Conservation (phyloP, 495 filamentous ascomycete genomes). For the Annulohypoxylon nitens region DNA sequence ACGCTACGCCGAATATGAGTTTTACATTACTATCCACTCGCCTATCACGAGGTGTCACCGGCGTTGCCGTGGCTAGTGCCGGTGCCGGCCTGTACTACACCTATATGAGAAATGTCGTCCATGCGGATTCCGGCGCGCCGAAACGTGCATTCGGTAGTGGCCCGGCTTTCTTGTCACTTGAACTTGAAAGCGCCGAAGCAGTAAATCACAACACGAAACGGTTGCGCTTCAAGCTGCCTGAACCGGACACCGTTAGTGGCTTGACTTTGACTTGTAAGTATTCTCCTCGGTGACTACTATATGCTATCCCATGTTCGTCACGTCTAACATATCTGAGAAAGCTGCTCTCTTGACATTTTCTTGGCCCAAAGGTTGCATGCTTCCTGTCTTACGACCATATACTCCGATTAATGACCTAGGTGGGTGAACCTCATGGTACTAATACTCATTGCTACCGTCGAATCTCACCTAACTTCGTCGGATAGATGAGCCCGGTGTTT, state of each 20-base stretch:
- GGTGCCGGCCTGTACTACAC: slow-evolving; percentile 45
- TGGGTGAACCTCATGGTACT: slow-evolving; percentile 44
- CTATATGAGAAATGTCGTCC: slow-evolving; percentile 38
- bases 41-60: slow-evolving; percentile 19
- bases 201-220: slow-evolving; percentile 77
- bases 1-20: slow-evolving; percentile 5
- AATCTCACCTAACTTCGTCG: background rate
- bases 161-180: slow-evolving; percentile 54
- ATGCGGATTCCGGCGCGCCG: slow-evolving; percentile 46
- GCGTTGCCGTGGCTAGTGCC: slow-evolving; percentile 34
- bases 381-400: slow-evolving; percentile 70
- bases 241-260: slow-evolving; percentile 62
- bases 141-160: slow-evolving; percentile 42
- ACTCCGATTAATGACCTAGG: slow-evolving; percentile 69
- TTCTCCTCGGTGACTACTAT: background rate
- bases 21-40: slow-evolving; percentile 22
- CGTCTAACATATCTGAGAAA: slow-evolving; percentile 38
- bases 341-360: slow-evolving; percentile 69
- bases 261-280: slow-evolving; percentile 66
- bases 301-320: background rate
- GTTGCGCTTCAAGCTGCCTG: slow-evolving; percentile 72
- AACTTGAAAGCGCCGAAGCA: slow-evolving; percentile 64
- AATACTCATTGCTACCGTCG: background rate
- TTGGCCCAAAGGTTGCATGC: slow-evolving; percentile 64
- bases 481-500: slow-evolving; percentile 64